Evolutionary conservation across 148 eudicot species (phyloP).

Genomic region (Camellia japonica): DNA sequence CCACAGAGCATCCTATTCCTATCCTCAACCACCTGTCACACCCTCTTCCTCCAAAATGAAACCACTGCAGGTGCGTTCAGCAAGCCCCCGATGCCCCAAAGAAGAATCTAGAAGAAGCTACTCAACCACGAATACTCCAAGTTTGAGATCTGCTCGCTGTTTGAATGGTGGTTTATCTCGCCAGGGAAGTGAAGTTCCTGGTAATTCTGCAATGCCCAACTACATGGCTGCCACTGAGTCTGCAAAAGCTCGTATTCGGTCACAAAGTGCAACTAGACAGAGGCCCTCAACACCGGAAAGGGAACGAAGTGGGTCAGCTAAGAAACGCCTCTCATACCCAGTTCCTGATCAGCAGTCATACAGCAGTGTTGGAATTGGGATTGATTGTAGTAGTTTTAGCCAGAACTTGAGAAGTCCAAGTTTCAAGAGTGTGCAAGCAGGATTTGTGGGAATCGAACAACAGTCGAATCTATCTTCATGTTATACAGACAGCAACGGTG

Average conservation of each 20-base stretch:
- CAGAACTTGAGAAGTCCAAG: conserved; percentile 71
- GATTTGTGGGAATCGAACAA: conserved; percentile 47
- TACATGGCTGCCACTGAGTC: conserved; percentile 92
- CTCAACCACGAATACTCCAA: conserved; percentile 63
- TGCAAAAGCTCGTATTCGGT: conserved; percentile 61
- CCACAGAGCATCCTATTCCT: conserved; percentile 15
- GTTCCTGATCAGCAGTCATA: conserved; percentile 31
- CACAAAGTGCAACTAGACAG: conserved; percentile 72
- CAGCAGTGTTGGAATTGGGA: conserved; percentile 25
- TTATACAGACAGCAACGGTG: conserved; percentile 60
- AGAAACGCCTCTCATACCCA: conserved; percentile 69
- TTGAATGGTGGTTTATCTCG: not conserved
- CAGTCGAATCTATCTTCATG: conserved; percentile 36
- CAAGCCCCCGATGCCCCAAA: conserved; percentile 52
- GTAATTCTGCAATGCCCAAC: conserved; percentile 33
- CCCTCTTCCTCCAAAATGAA: conserved; percentile 44
- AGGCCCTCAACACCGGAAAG: conserved; percentile 64
- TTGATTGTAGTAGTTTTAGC: conserved; percentile 31
- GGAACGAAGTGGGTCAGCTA: conserved; percentile 52
- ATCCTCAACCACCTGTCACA: conserved; percentile 31
- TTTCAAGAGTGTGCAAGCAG: conserved; percentile 69
- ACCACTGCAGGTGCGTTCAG: conserved; percentile 46
- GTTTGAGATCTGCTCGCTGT: conserved; percentile 32
- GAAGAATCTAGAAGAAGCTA: conserved; percentile 40
- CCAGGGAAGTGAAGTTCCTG: conserved; percentile 2